Evolutionary conservation across 169 alveolate genomes (phyloP), one percentile per base, ranked within the genome.

Genomic region (Plasmodium cynomolgi): DNA sequence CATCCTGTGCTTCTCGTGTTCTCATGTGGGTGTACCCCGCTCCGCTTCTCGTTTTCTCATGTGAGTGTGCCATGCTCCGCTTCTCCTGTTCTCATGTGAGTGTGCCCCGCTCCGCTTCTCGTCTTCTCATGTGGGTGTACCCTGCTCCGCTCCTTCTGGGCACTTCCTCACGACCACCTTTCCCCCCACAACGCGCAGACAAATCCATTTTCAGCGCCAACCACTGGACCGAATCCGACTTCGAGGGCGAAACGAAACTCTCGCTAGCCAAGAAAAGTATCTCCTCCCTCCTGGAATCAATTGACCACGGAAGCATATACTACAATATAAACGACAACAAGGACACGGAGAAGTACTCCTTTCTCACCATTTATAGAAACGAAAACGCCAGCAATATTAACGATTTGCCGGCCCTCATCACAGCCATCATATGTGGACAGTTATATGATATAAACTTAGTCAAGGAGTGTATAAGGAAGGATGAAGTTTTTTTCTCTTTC

Each of bases 331-430:
- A 68, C 47, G 39, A 58, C 29, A 90, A 62, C 23, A 90, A 4
- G 23, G 68, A 33, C 2, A 90, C 90, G n/a, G 91, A 90, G 56
- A 80, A 58, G 23, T 90, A 37, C 54, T 31, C 86, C 31, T 90
- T 81, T 41, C 91, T 90, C 26, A 37, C 73, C 23, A 90, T 80
- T 29, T 90, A 79, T 29, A 79, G 91, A 80, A 80, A 90, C 3
- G 91, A 90, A 62, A 90, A 80, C 73, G 91, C 74, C 20, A 68
- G 50, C 82, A 39, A 26, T 37, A 90, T 79, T 62, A 80, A 90
- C 82, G 79, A 79, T 23, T 41, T 90, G 20, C 90, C 94, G 11
- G 33, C 94, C n/a, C 82, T 90, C 81, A 90, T 90, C 37, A 90
- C 94, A 20, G 84, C 90, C 26, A 80, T 90, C 50, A 58, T 90